Base-by-base conservation (phyloP, 2,329 filamentous ascomycete species). In the Alternaria sp. region DNA sequence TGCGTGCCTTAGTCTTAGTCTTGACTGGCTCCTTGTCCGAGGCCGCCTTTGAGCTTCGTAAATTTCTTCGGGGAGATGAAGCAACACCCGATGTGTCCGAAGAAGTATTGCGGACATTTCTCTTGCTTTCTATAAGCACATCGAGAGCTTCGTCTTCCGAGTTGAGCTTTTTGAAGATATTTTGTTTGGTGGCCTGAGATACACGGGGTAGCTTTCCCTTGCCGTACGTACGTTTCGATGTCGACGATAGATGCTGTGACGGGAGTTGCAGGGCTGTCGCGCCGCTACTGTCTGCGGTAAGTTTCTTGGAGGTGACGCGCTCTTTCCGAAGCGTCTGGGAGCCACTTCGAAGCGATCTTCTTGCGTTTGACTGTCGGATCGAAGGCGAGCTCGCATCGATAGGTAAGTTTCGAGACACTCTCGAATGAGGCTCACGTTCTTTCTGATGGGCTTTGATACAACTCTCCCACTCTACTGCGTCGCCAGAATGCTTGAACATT, bases 381-480 rank as follows among this genome's bases (percentile, higher is more conserved):
- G 57, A 45, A 45, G 25, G 26, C 8, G 43, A 44, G 13, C 25
- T 54, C 23, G 47, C 25, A 57, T 67, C 43, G 17, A 67, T 15
- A 5, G 54, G 46, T 21, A 46, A 57, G 26, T 40, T 61, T 6
- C 50, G 55, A 13, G 54, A 57, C 19, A 58, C 59, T 9, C 25
- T 8, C 23, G 10, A 47, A 25, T 45, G 51, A 28, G 19, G 17
- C 19, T 17, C 28, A 5, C n/a, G 15, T 28, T 6, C 19, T 6
- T 45, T 56, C 40, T 61, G 58, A n/a, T 68, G 45, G 19, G 72
- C 65, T 19, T 61, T 59, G 47, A 76, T 65, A 46, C 51, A 62
- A 13, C 32, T 56, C 40, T 65, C 25, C 50, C 74, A 73, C 23
- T 76, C 70, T 6, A 56, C 17, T 26, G 76, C 72, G 47, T 77